Evolutionary conservation across 257 asterid genomes (phyloP).

Genomic region (Linaria vulgaris): DNA sequence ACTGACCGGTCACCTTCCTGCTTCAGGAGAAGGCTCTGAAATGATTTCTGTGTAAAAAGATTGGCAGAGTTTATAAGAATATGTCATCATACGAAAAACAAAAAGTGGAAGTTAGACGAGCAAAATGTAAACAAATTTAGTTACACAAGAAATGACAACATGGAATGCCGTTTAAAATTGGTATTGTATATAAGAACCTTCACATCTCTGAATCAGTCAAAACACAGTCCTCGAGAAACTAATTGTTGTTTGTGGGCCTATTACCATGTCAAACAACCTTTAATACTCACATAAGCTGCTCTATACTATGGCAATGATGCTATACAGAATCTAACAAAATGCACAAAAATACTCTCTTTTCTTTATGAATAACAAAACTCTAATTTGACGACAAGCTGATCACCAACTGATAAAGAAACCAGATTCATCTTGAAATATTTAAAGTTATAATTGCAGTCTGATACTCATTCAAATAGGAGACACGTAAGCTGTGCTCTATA

Average conservation of each 20-base stretch:
- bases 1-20: slow-evolving; percentile 91
- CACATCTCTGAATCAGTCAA: not conserved
- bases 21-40: slow-evolving; percentile 95
- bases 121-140: slow-evolving; percentile 3
- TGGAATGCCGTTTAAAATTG: slow-evolving; percentile 14
- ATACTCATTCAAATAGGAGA: slow-evolving; percentile 4
- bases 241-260: slow-evolving; percentile 8
- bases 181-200: not conserved
- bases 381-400: not conserved
- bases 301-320: slow-evolving; percentile 5
- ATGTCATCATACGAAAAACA: slow-evolving; percentile 9
- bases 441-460: not conserved
- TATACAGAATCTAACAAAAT: slow-evolving; percentile 14
- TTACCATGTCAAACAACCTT: slow-evolving; percentile 13
- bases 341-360: slow-evolving; percentile 3
- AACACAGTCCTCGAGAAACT: not conserved
- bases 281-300: not conserved
- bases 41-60: slow-evolving; percentile 64
- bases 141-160: not conserved
- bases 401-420: not conserved
- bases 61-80: slow-evolving; percentile 21
- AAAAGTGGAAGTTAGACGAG: not conserved
- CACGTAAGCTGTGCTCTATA: slow-evolving; percentile 9
- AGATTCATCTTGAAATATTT: not conserved
- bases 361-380: no score